phyloP scores from a whole-genome alignment of 2,329 filamentous ascomycete genomes.

The Metarhizium sp. region DNA sequence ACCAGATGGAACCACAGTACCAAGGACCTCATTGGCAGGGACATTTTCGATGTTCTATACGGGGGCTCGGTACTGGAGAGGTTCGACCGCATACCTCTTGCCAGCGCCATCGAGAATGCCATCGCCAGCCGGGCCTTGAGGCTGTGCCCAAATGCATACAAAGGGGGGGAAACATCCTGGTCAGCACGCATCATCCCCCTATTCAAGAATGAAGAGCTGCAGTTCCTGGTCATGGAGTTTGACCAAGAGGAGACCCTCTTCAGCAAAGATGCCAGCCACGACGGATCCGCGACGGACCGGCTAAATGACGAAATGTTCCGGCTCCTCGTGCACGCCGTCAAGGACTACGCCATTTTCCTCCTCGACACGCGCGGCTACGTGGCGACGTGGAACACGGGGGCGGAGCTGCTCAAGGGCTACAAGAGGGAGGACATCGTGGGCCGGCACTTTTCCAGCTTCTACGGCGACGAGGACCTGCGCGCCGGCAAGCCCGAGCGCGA shows the following conservation, averaged over 20 bases:
- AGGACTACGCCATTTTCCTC: constrained; percentile 55
- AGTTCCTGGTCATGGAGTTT: constrained; percentile 24
- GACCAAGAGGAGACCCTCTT: constrained; percentile 11
- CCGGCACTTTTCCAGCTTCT: constrained; percentile 49
- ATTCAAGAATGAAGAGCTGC: constrained; percentile 17
- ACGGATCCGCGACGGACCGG: constrained; percentile 15
- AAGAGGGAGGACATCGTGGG: constrained; percentile 44
- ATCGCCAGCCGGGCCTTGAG: constrained; percentile 16
- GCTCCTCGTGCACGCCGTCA: constrained; percentile 51
- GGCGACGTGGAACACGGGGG: constrained; percentile 48
- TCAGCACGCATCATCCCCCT: constrained; percentile 22
- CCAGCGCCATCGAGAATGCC: constrained; percentile 19
- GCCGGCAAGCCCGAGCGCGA: constrained; percentile 41
- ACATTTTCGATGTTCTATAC: constrained; percentile 19
- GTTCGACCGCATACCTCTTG: constrained; percentile 17
- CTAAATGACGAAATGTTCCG: constrained; percentile 46
- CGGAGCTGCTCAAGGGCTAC: constrained; percentile 47
- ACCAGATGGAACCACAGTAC: not conserved
- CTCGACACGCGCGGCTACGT: constrained; percentile 46
- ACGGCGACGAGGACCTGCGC: constrained; percentile 39
- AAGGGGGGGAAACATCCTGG: constrained; percentile 13
- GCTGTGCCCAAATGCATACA: constrained; percentile 13
- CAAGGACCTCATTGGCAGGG: constrained; percentile 15
- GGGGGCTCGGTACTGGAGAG: constrained; percentile 15
- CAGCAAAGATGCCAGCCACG: constrained; percentile 7